phyloP scores from a whole-genome alignment of 2,329 filamentous ascomycete genomes.

The Fusarium devonianum region DNA sequence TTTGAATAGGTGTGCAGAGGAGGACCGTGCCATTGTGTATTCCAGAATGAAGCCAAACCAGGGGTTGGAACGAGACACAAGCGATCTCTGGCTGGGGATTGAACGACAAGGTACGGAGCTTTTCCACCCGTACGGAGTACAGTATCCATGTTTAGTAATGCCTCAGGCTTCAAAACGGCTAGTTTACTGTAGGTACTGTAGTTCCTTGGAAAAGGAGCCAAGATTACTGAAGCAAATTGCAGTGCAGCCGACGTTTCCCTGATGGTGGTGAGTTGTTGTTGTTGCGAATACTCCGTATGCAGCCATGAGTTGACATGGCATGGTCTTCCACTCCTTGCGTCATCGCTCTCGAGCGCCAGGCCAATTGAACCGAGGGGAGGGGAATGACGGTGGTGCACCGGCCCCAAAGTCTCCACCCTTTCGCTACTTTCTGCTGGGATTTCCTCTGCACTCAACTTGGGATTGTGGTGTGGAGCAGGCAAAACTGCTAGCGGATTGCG shows the following conservation, averaged over 20 bases:
- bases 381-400: slow-evolving; percentile 37
- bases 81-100: not conserved
- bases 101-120: slow-evolving; percentile 15
- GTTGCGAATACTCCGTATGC: slow-evolving; percentile 13
- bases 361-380: slow-evolving; percentile 30
- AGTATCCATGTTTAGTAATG: too few relatives aligned
- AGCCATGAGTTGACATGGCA: slow-evolving; percentile 27
- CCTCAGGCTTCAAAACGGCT: slow-evolving; percentile 3
- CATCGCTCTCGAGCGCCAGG: slow-evolving; percentile 33
- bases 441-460: slow-evolving; percentile 16
- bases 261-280: slow-evolving; percentile 24
- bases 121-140: slow-evolving; percentile 25
- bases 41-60: slow-evolving; percentile 15
- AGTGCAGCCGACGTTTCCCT: slow-evolving; percentile 8
- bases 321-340: slow-evolving; percentile 33
- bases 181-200: slow-evolving; percentile 15
- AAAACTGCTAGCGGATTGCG: slow-evolving; percentile 12
- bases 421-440: slow-evolving; percentile 19
- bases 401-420: slow-evolving; percentile 16
- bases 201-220: slow-evolving; percentile 14
- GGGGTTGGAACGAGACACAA: slow-evolving; percentile 17
- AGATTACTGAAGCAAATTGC: not conserved
- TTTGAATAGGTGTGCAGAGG: slow-evolving; percentile 4
- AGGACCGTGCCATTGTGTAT: slow-evolving; percentile 12
- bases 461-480: slow-evolving; percentile 29